Percentiles rank a stretch among this genome's conserved stretches.
Conservation (phyloP, 2,329 filamentous ascomycete species). For the Alternaria gansuensis region DNA sequence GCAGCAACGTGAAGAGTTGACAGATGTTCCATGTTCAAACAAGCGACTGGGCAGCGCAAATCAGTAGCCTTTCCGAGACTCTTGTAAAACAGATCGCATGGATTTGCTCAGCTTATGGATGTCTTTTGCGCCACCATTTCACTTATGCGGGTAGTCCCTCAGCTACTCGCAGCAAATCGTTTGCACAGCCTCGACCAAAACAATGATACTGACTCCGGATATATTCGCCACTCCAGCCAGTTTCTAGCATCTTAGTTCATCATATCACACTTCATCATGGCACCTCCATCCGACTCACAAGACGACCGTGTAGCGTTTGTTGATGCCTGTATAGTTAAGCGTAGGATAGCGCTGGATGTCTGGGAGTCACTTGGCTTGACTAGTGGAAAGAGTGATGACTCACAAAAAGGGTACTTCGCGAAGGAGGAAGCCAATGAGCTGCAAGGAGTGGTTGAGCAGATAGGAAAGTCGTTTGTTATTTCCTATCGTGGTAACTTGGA, state of each 20-base stretch:
- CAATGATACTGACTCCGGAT: not conserved
- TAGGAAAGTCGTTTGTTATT: constrained; percentile 13
- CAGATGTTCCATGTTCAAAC: not conserved
- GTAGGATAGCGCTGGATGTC: constrained; percentile 8
- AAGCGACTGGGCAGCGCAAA: constrained; percentile 14
- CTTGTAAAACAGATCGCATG: constrained; percentile 7
- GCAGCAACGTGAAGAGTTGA: constrained; percentile 4
- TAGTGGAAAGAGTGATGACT: constrained; percentile 4
- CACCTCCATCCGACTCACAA: constrained; percentile 11
- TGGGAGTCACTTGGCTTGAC: constrained; percentile 21
- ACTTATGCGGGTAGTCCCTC: constrained; percentile 7
- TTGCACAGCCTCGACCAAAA: constrained; percentile 3
- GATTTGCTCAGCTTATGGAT: constrained; percentile 7
- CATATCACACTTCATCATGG: constrained; percentile 3
- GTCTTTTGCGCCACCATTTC: constrained; percentile 3
- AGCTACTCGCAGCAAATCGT: constrained; percentile 8
- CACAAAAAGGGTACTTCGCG: constrained; percentile 15
- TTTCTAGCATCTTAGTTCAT: not conserved
- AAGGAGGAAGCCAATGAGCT: constrained; percentile 20
- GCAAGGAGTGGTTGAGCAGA: constrained; percentile 17
- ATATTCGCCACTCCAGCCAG: not conserved
- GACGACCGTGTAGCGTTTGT: constrained; percentile 21
- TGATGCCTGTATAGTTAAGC: constrained; percentile 19
- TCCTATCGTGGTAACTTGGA: constrained; percentile 6
- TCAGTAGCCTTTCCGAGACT: not conserved